Percentiles rank a stretch among this genome's conserved stretches.
Conservation (phyloP, 495 filamentous ascomycete species). For the Annulohypoxylon stygium region DNA sequence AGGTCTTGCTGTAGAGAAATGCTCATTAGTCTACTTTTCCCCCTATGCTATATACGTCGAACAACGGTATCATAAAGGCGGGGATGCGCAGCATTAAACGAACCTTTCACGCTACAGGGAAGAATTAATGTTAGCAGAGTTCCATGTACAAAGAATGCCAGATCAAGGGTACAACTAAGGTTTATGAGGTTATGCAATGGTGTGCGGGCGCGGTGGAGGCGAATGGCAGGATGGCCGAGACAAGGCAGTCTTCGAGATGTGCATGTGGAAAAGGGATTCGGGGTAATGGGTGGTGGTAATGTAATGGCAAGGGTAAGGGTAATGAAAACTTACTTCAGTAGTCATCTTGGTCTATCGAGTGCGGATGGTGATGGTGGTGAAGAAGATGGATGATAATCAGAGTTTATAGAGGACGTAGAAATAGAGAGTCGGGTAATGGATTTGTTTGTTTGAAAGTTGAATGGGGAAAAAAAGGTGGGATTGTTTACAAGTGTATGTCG, state of each 20-base stretch:
- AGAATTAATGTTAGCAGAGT: constrained; percentile 59
- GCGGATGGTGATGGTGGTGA: constrained; percentile 33
- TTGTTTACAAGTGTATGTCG: constrained; percentile 54
- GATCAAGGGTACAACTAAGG: constrained; percentile 24
- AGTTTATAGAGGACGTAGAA: constrained; percentile 41
- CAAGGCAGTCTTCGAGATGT: constrained; percentile 47
- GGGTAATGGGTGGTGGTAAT: constrained; percentile 6
- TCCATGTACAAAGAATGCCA: constrained; percentile 29
- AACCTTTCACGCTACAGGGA: constrained; percentile 84
- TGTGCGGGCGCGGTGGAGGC: constrained; percentile 38
- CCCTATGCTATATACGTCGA: constrained; percentile 11
- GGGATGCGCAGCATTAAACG: constrained; percentile 49
- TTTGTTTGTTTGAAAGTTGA: constrained; percentile 45
- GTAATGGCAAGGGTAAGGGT: constrained; percentile 23
- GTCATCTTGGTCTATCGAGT: constrained; percentile 66
- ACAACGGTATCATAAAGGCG: constrained; percentile 29
- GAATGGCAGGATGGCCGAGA: constrained; percentile 50
- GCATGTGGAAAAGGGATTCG: constrained; percentile 45
- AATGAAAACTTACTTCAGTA: constrained; percentile 70
- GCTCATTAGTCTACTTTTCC: constrained; percentile 51
- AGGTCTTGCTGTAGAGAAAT: constrained; percentile 89
- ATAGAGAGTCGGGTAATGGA: constrained; percentile 33
- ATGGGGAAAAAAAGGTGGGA: constrained; percentile 40
- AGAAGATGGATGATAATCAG: constrained; percentile 47
- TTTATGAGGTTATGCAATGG: constrained; percentile 34